phyloP scores from a whole-genome alignment of 2,329 filamentous ascomycete genomes.

The Aspergillus sergii region DNA sequence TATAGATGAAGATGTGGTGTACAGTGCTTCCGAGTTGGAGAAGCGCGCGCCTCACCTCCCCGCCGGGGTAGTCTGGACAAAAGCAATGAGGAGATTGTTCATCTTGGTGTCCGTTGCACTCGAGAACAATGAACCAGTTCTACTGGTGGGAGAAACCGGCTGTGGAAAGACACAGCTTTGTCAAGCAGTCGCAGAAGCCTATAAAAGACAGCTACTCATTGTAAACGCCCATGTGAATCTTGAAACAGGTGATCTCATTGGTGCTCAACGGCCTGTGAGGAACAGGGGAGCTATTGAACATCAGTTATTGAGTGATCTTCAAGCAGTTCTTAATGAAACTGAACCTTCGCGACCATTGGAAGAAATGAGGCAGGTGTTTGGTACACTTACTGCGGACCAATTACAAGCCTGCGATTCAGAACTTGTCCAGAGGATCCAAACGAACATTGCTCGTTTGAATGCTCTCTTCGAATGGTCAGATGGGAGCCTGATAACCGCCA shows the following conservation, averaged over 20 bases:
- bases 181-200: constrained; percentile 83
- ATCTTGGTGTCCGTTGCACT: constrained; percentile 85
- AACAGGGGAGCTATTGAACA: constrained; percentile 77
- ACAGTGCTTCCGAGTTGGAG: constrained; percentile 62
- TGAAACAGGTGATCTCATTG: constrained; percentile 95
- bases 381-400: constrained; percentile 51
- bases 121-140: constrained; percentile 86
- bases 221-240: constrained; percentile 98
- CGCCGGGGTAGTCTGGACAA: constrained; percentile 80
- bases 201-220: constrained; percentile 75
- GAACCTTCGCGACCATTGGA: constrained; percentile 50
- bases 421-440: constrained; percentile 47
- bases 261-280: constrained; percentile 86
- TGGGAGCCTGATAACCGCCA: constrained; percentile 88
- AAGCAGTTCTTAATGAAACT: constrained; percentile 40
- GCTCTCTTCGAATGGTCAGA: constrained; percentile 96
- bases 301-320: constrained; percentile 65
- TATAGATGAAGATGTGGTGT: constrained; percentile 74
- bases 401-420: constrained; percentile 52
- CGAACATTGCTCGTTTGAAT: constrained; percentile 66
- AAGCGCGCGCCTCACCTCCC: constrained; percentile 54
- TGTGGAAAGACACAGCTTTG: constrained; percentile 98
- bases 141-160: constrained; percentile 94
- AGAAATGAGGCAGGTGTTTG: constrained; percentile 62
- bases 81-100: constrained; percentile 89